Conservation (phyloP, 2,329 filamentous ascomycete genomes). For the Fusarium clavum region DNA sequence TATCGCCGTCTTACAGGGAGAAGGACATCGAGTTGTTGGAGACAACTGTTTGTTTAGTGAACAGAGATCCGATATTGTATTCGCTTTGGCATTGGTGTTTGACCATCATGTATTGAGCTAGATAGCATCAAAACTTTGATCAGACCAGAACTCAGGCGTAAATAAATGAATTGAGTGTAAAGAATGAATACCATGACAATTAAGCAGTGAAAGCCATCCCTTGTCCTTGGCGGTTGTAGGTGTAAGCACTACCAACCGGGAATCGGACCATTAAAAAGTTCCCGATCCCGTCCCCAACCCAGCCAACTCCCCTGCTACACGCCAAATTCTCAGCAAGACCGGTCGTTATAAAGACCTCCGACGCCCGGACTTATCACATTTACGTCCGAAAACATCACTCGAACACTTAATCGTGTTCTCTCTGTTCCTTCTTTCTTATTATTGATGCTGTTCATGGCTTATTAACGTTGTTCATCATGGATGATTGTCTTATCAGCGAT, state of each 20-base stretch:
- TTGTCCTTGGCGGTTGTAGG: background rate
- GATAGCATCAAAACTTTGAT: background rate
- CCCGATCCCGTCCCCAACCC: background rate
- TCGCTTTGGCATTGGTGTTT: background rate
- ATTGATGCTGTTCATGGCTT: background rate
- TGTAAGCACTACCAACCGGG: background rate
- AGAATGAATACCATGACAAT: too few species aligned
- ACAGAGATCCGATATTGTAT: too few species aligned
- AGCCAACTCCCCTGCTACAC: background rate
- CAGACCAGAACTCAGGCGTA: background rate
- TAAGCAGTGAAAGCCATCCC: too few species aligned
- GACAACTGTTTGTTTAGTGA: too few species aligned
- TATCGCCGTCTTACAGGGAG: too few species aligned
- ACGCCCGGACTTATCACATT: slow-evolving; percentile 17
- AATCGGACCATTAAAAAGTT: slow-evolving; percentile 5
- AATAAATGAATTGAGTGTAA: background rate
- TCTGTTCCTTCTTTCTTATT: background rate
- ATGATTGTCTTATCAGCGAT: slow-evolving; percentile 38
- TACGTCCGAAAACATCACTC: slow-evolving; percentile 11
- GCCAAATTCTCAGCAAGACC: background rate
- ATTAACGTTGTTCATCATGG: slow-evolving; percentile 21
- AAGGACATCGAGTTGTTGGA: too few species aligned
- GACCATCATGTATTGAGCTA: background rate
- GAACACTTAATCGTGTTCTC: background rate
- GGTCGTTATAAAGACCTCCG: slow-evolving; percentile 28